Conservation (phyloP, 1,139 yeast genomes). For the Hemisphaericaspora xylanilytica region DNA sequence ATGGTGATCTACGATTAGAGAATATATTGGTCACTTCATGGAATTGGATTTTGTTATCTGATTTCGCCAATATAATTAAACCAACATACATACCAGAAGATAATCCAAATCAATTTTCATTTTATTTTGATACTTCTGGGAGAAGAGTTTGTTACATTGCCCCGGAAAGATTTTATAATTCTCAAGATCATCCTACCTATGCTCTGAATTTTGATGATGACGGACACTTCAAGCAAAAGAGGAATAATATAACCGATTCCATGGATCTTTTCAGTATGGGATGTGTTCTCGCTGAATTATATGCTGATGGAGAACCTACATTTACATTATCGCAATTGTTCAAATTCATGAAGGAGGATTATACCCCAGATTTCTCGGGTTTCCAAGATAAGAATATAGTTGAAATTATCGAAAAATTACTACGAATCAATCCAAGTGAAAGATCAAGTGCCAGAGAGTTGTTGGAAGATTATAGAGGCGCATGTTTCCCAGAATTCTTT, state of each 20-base stretch:
- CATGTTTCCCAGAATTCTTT: conserved; percentile 68
- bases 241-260: conserved; percentile 47
- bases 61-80: conserved; percentile 73
- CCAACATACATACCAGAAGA: conserved; percentile 89
- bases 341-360: conserved; percentile 72
- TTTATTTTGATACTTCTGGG: conserved; percentile 87
- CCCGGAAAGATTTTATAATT: conserved; percentile 77
- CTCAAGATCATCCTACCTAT: conserved; percentile 19
- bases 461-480: conserved; percentile 47
- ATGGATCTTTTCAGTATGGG: conserved; percentile 93
- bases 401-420: conserved; percentile 59
- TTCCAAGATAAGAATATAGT: conserved; percentile 52
- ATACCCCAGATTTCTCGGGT: conserved; percentile 56
- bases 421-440: conserved; percentile 56
- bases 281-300: conserved; percentile 88
- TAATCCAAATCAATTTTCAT: conserved; percentile 91
- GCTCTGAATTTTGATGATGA: conserved; percentile 25
- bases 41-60: conserved; percentile 83
- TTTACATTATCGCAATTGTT: conserved; percentile 85
- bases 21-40: conserved; percentile 84
- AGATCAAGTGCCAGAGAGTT: conserved; percentile 58
- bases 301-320: conserved; percentile 80
- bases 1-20: conserved; percentile 92
- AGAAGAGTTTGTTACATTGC: conserved; percentile 88
- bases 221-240: conserved; percentile 23